phyloP scores from a whole-genome alignment of 106 monocot species.

The Allium cepa region DNA sequence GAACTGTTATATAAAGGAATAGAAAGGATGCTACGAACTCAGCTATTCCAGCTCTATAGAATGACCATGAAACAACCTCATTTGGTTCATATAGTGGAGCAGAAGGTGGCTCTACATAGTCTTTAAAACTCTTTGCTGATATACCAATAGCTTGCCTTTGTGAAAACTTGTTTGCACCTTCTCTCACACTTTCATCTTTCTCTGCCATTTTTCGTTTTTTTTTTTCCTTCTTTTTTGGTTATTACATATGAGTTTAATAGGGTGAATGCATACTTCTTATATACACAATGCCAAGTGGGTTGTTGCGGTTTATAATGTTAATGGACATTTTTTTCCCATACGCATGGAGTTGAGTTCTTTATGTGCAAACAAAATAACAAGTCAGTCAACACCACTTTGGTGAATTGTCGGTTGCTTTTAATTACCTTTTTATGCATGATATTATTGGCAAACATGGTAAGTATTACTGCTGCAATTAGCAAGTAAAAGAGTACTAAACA shows the following conservation, averaged over 20 bases:
- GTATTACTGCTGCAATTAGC: neutral
- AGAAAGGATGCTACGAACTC: constrained; percentile 11
- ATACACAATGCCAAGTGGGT: too few relatives aligned
- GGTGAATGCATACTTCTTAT: too few relatives aligned
- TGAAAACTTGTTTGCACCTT: constrained; percentile 6
- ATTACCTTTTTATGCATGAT: neutral
- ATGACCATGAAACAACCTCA: constrained; percentile 6
- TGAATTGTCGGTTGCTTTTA: neutral
- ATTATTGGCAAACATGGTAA: neutral
- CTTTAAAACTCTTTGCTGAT: constrained; percentile 7
- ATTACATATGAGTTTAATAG: neutral
- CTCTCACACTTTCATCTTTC: constrained; percentile 5
- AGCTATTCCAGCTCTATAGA: constrained; percentile 9
- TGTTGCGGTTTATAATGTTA: too few relatives aligned
- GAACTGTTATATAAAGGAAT: constrained; percentile 6
- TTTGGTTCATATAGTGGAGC: constrained; percentile 5
- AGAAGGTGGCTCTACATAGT: constrained; percentile 7
- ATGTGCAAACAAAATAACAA: neutral
- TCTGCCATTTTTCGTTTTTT: neutral
- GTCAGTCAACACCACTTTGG: neutral
- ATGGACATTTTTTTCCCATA: too few relatives aligned
- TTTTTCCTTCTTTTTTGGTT: neutral
- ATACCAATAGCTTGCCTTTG: neutral
- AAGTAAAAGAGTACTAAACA: neutral
- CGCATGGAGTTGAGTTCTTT: too few relatives aligned